These are phyloP conservation scores for Phytophthora aleatoria DNA, from an alignment of 352 stramenopile genomes.

Conservation along the genomic window DNA sequence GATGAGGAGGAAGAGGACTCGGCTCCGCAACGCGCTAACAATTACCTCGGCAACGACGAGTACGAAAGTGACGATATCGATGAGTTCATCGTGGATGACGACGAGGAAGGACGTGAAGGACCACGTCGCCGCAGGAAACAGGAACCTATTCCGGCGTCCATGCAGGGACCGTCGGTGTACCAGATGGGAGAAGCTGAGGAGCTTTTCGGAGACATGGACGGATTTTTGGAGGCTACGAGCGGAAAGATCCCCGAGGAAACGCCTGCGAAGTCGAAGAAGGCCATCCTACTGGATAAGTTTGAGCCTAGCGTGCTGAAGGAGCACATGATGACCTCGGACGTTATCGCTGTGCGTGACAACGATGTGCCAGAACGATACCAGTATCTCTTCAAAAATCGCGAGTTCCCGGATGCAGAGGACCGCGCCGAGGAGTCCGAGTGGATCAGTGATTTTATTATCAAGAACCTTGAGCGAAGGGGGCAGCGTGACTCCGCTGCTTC, in stretches of 20 bases:
- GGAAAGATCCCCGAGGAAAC: conserved; percentile 40
- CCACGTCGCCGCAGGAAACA: conserved; percentile 80
- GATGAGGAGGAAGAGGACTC: conserved; percentile 89
- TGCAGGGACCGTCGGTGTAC: conserved; percentile 89
- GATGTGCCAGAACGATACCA: conserved; percentile 85
- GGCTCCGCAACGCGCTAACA: conserved; percentile 63
- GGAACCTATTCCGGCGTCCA: conserved; percentile 67
- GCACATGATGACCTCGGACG: conserved; percentile 90
- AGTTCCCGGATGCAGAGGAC: conserved; percentile 85
- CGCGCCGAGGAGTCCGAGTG: conserved; percentile 87
- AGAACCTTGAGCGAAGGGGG: conserved; percentile 67
- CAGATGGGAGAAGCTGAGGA: conserved; percentile 91
- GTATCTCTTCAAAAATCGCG: conserved; percentile 66
- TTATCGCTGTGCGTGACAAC: conserved; percentile 78
- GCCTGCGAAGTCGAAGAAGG: conserved; percentile 77
- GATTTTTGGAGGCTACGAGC: conserved; percentile 84
- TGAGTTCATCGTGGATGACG: conserved; percentile 91
- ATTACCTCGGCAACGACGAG: conserved; percentile 87
- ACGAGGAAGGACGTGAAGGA: conserved; percentile 85
- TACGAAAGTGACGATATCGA: conserved; percentile 92
- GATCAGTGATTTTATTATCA: conserved; percentile 89
- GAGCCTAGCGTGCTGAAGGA: conserved; percentile 87
- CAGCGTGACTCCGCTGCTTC: conserved; percentile 58
- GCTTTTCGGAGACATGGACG: conserved; percentile 89
- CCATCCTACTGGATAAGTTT: conserved; percentile 86